These are phyloP conservation scores for Pseudopithomyces chartarum DNA, from an alignment of 2,329 filamentous ascomycete genomes.

Conservation along the genomic window DNA sequence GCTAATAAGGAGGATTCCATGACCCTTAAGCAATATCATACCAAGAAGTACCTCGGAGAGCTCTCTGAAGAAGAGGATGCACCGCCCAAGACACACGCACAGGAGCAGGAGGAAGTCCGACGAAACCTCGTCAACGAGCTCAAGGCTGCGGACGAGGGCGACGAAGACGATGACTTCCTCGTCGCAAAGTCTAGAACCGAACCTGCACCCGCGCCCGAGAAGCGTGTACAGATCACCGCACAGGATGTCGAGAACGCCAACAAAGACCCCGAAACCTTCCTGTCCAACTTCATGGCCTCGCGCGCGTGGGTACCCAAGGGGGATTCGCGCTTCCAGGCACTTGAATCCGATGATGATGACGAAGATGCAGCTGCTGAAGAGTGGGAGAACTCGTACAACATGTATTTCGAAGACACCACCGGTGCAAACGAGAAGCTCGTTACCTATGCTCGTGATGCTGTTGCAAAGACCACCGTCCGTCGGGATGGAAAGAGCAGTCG, in stretches of 20 bases:
- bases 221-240: constrained; percentile 50
- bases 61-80: constrained; percentile 62
- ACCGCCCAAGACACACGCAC: constrained; percentile 73
- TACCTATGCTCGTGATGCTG: constrained; percentile 86
- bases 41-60: constrained; percentile 82
- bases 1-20: constrained; percentile 80
- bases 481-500: constrained; percentile 79
- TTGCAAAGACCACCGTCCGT: constrained; percentile 80
- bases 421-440: constrained; percentile 86
- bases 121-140: constrained; percentile 79
- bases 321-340: constrained; percentile 72
- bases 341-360: constrained; percentile 90
- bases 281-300: constrained; percentile 95
- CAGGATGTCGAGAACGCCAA: constrained; percentile 73
- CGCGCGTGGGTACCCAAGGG: constrained; percentile 83
- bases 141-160: constrained; percentile 63
- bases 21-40: constrained; percentile 87
- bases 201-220: constrained; percentile 33
- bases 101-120: constrained; percentile 87
- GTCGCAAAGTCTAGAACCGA: constrained; percentile 66
- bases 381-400: constrained; percentile 92
- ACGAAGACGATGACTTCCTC: constrained; percentile 74
- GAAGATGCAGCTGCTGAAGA: constrained; percentile 77
- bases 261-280: constrained; percentile 85
- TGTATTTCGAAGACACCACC: constrained; percentile 90